These are phyloP conservation scores for Eleusine indica DNA, from an alignment of 176 grass and related monocot species.

Conservation along the genomic window DNA sequence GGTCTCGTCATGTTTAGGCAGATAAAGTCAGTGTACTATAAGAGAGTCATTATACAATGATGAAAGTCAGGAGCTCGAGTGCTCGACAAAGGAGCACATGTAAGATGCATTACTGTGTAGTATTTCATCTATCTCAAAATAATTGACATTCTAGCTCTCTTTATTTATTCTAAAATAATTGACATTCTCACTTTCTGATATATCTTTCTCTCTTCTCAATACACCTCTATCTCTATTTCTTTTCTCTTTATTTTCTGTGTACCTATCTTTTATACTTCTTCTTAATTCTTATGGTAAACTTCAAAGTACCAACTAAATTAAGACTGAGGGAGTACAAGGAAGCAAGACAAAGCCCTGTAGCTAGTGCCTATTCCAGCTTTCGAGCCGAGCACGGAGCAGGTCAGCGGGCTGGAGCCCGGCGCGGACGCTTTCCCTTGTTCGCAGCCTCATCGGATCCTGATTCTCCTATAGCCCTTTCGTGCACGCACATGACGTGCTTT, in stretches of 20 bases:
- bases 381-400: not conserved
- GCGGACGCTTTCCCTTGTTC: not conserved
- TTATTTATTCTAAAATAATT: too few relatives aligned
- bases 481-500: constrained; percentile 48
- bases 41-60: not conserved
- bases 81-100: not conserved
- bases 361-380: not conserved
- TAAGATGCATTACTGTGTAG: not conserved
- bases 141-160: too few relatives aligned
- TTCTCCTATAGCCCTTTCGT: constrained; percentile 19
- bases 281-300: too few relatives aligned
- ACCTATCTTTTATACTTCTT: too few relatives aligned
- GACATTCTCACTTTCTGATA: too few relatives aligned
- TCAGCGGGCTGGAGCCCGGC: not conserved
- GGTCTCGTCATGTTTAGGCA: not conserved
- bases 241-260: too few relatives aligned
- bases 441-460: constrained; percentile 38
- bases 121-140: too few relatives aligned
- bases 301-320: too few relatives aligned
- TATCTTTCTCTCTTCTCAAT: too few relatives aligned
- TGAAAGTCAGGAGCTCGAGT: too few relatives aligned
- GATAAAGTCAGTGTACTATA: not conserved
- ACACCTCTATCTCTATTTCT: too few relatives aligned
- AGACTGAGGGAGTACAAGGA: not conserved
- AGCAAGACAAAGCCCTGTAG: not conserved